Evolutionary conservation across 2,329 filamentous ascomycete species (phyloP), one percentile per base, ranked within the genome.

Genomic region (Hypoxylon sp.): DNA sequence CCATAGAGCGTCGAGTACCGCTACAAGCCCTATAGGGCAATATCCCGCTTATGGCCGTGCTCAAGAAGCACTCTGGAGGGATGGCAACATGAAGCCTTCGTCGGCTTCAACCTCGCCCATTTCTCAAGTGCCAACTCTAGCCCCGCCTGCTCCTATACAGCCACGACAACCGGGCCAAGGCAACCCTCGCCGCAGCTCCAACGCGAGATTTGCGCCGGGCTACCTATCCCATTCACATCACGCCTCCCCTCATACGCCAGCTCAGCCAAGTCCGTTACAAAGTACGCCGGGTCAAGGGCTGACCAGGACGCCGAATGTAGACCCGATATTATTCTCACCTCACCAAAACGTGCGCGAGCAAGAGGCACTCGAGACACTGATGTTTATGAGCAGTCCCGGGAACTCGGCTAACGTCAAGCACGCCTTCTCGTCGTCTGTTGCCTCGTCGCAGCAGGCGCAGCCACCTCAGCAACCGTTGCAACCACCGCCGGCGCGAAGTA

Each of bases 301-400:
- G 68, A 70, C 59, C 56, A 71, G 71, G 11, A 74, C 74, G 18
- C 75, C 75, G 42, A 75, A 73, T 47, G 72, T 74, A 17, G 81
- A 84, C 50, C 79, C 83, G 6, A 83, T 87, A 13, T 75, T 89
- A 3, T 86, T 87, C 59, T 90, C 88, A 24, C 87, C 88, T 0
- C 88, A 87, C 53, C 88, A 90, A 62, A 86, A 86, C 18, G 77
- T 84, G 7, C 84, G 89, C 48, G 91, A 95, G 70, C 89, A 92
- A 69, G 91, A 94, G 67, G 91, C 91, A 4, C 86, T 94, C 42
- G 90, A 93, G 70, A 89, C 89, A 0, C 75, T 95, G 20, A 78
- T 94, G 21, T 92, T 93, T 69, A 89, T 95, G 86, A 92, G 90
- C 68, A 91, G 88, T 61, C 89, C 89, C 0, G 88, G 88, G 13